Percentiles rank a stretch among this genome's conserved stretches.
phyloP scores from a whole-genome alignment of 2,329 filamentous ascomycete species.

The Fusarium armeniacum region DNA sequence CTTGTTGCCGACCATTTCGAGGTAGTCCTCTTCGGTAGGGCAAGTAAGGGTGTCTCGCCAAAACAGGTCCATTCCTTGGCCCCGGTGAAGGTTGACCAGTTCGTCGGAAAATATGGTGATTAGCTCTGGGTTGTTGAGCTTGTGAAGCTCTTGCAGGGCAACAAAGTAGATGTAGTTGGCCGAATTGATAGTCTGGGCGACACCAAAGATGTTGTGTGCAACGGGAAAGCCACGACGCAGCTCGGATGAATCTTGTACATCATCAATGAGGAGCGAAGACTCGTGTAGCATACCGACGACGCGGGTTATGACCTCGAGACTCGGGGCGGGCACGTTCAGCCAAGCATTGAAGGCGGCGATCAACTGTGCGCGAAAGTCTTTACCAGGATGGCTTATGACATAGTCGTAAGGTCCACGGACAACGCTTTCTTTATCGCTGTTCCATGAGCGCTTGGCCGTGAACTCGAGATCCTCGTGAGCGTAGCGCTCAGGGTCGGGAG shows the following conservation, averaged over 20 bases:
- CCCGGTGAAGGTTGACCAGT: conserved; percentile 85
- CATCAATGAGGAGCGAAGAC: conserved; percentile 85
- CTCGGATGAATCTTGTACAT: conserved; percentile 85
- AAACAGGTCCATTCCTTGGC: conserved; percentile 92
- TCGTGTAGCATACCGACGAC: conserved; percentile 90
- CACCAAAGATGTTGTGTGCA: conserved; percentile 86
- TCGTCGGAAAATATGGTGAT: conserved; percentile 84
- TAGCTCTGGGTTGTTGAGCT: conserved; percentile 75
- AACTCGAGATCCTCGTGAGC: conserved; percentile 69
- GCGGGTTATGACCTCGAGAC: conserved; percentile 80
- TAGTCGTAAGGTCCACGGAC: conserved; percentile 86
- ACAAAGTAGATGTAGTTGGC: conserved; percentile 92
- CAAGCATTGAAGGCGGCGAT: conserved; percentile 86
- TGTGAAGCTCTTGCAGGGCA: conserved; percentile 80
- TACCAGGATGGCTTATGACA: conserved; percentile 81
- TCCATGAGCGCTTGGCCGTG: conserved; percentile 71
- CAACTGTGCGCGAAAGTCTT: conserved; percentile 85
- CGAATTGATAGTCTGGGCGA: conserved; percentile 89
- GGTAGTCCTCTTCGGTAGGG: conserved; percentile 88
- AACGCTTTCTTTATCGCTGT: conserved; percentile 80
- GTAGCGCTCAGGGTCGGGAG: conserved; percentile 66
- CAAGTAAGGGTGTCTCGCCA: conserved; percentile 89
- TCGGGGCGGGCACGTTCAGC: conserved; percentile 79
- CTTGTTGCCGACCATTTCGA: conserved; percentile 95
- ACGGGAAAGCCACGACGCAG: conserved; percentile 85